Conservation (phyloP, 1,139 yeast genomes). For the Yamadazyma aaseri region DNA sequence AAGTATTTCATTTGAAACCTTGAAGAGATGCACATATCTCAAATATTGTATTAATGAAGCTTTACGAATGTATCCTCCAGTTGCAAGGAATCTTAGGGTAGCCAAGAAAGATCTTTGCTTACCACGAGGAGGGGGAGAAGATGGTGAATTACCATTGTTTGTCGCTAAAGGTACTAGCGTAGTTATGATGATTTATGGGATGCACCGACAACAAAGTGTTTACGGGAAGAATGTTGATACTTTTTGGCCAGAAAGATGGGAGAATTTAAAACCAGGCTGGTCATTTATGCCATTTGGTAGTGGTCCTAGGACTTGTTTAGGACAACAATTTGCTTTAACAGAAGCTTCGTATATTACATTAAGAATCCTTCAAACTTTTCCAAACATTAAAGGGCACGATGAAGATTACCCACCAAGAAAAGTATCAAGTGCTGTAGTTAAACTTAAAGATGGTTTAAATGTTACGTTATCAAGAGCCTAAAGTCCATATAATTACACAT, state of each 20-base stretch:
- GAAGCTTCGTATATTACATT: constrained; percentile 47
- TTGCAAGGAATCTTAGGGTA: constrained; percentile 47
- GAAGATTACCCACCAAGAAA: constrained; percentile 34
- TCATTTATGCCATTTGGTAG: constrained; percentile 46
- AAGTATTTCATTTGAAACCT: constrained; percentile 40
- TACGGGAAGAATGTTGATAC: constrained; percentile 49
- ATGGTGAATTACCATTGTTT: constrained; percentile 41
- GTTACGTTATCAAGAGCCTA: background rate
- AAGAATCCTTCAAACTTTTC: constrained; percentile 42
- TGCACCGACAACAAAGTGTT: constrained; percentile 37
- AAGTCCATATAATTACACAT: too few species aligned
- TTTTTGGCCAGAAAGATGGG: constrained; percentile 54
- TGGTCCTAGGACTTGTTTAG: constrained; percentile 45
- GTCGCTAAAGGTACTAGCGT: constrained; percentile 43
- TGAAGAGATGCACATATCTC: constrained; percentile 50
- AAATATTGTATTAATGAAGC: constrained; percentile 49
- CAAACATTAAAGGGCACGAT: constrained; percentile 16
- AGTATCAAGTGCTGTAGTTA: constrained; percentile 34
- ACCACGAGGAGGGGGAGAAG: constrained; percentile 54
- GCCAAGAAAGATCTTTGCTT: constrained; percentile 32
- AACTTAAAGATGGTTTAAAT: constrained; percentile 23
- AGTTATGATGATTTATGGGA: constrained; percentile 35
- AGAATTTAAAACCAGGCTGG: constrained; percentile 31
- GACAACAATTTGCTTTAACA: constrained; percentile 47
- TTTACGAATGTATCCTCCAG: constrained; percentile 53